phyloP scores from a whole-genome alignment of 2,329 filamentous ascomycete species.

The Colletotrichum tanaceti region DNA sequence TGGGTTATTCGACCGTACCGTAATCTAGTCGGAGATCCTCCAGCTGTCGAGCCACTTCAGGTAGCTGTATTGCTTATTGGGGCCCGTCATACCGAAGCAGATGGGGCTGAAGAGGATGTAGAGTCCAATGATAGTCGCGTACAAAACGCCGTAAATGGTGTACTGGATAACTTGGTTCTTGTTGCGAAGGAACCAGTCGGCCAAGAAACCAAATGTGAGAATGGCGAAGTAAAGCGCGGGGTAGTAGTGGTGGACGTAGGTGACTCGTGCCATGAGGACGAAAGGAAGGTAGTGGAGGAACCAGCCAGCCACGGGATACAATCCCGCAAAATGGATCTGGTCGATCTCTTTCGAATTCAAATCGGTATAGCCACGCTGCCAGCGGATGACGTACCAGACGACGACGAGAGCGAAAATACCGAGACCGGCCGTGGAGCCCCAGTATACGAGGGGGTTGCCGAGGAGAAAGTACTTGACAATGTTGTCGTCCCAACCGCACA shows the following conservation, averaged over 20 bases:
- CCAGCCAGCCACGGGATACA: slow-evolving; percentile 95
- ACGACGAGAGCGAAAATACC: slow-evolving; percentile 78
- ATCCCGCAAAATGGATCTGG: slow-evolving; percentile 90
- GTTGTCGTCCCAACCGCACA: slow-evolving; percentile 98
- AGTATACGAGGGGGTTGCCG: slow-evolving; percentile 96
- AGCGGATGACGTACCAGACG: slow-evolving; percentile 88
- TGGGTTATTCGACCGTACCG: not conserved
- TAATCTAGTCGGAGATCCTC: slow-evolving; percentile 75
- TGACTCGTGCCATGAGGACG: slow-evolving; percentile 97
- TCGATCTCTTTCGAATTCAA: slow-evolving; percentile 85
- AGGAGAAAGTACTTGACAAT: slow-evolving; percentile 99
- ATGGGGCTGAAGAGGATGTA: slow-evolving; percentile 94
- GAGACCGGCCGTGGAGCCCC: slow-evolving; percentile 87
- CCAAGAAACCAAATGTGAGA: slow-evolving; percentile 85
- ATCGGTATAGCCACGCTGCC: slow-evolving; percentile 94
- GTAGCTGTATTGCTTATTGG: slow-evolving; percentile 85
- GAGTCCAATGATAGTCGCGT: slow-evolving; percentile 78
- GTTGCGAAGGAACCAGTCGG: slow-evolving; percentile 83
- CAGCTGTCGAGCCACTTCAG: slow-evolving; percentile 93
- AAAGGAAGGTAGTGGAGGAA: slow-evolving; percentile 97
- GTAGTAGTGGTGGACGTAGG: slow-evolving; percentile 99
- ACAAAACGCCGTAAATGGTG: slow-evolving; percentile 78
- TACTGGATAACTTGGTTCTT: slow-evolving; percentile 73
- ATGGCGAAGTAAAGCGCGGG: slow-evolving; percentile 98
- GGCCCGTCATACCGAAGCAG: slow-evolving; percentile 94